phyloP scores from a whole-genome alignment of 495 filamentous ascomycete genomes.

The Amniculicola lignicola region DNA sequence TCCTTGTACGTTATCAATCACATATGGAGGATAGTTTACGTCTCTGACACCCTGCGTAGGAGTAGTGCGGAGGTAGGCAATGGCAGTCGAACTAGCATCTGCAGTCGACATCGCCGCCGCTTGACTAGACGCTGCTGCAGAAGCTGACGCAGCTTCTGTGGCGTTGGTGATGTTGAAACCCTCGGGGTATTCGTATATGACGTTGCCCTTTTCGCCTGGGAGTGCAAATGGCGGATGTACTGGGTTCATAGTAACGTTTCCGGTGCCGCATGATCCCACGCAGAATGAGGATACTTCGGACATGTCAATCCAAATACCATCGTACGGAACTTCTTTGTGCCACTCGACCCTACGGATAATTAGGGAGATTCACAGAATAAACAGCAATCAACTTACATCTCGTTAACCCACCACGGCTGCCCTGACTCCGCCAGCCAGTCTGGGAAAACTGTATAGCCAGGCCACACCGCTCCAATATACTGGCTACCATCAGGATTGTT shows the following conservation, averaged over 20 bases:
- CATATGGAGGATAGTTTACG: slow-evolving; percentile 76
- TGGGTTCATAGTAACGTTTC: slow-evolving; percentile 66
- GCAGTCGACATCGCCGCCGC: slow-evolving; percentile 46
- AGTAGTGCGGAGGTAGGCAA: slow-evolving; percentile 57
- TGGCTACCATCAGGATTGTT: slow-evolving; percentile 60
- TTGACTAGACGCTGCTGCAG: slow-evolving; percentile 53
- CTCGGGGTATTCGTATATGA: slow-evolving; percentile 65
- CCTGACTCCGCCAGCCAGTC: slow-evolving; percentile 60
- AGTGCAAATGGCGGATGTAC: slow-evolving; percentile 65
- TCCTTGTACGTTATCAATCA: slow-evolving; percentile 73
- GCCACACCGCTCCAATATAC: slow-evolving; percentile 65
- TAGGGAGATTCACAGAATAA: background rate
- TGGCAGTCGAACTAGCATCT: slow-evolving; percentile 42
- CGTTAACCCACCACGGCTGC: slow-evolving; percentile 67
- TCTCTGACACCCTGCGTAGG: slow-evolving; percentile 70
- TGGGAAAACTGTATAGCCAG: slow-evolving; percentile 60
- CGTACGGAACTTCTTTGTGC: slow-evolving; percentile 43
- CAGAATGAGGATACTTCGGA: slow-evolving; percentile 66
- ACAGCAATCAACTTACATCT: slow-evolving; percentile 58
- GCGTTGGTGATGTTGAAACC: slow-evolving; percentile 67
- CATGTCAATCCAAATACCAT: slow-evolving; percentile 59
- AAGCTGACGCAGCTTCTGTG: slow-evolving; percentile 63
- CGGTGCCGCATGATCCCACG: slow-evolving; percentile 69
- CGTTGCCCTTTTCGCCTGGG: slow-evolving; percentile 60
- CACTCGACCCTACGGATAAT: slow-evolving; percentile 19